Conservation (phyloP, 495 filamentous ascomycete species). For the Sphaerosporella brunnea region DNA sequence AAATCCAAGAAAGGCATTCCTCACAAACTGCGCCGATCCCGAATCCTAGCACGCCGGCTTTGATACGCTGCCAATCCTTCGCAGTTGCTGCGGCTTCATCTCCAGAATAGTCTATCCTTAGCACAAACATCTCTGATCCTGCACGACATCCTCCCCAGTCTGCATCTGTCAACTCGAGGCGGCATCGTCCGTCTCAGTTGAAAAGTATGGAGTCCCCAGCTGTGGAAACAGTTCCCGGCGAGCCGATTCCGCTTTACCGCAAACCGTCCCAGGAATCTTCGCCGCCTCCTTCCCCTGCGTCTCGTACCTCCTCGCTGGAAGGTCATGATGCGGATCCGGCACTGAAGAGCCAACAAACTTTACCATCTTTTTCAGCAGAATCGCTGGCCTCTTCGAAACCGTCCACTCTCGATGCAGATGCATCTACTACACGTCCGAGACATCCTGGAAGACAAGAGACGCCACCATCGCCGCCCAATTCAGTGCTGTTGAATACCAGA, state of each 20-base stretch:
- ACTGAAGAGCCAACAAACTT: neutral
- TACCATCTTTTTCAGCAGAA: constrained; percentile 3
- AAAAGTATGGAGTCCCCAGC: constrained; percentile 3
- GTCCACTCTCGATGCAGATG: constrained; percentile 11
- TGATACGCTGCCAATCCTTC: neutral
- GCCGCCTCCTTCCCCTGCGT: constrained; percentile 19
- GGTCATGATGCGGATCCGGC: constrained; percentile 8
- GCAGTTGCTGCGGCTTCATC: neutral
- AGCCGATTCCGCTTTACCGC: neutral
- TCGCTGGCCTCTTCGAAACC: neutral
- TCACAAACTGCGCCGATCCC: neutral
- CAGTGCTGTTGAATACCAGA: constrained; percentile 13
- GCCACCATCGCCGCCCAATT: constrained; percentile 22
- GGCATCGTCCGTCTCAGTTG: constrained; percentile 6
- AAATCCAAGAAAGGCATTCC: neutral
- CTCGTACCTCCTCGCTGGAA: constrained; percentile 7
- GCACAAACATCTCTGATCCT: neutral
- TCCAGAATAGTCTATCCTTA: neutral
- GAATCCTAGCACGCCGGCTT: neutral
- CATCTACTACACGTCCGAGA: constrained; percentile 13
- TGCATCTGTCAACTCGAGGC: constrained; percentile 7
- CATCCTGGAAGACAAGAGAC: constrained; percentile 23
- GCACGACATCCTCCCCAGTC: constrained; percentile 4
- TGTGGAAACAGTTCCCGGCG: neutral
- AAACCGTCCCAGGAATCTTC: constrained; percentile 22